A percentile compares a stretch with the other conserved stretches of the same genome.
Evolutionary conservation across 176 grass and related monocot genomes (phyloP).

Genomic region (Rhynchospora tenuis): DNA sequence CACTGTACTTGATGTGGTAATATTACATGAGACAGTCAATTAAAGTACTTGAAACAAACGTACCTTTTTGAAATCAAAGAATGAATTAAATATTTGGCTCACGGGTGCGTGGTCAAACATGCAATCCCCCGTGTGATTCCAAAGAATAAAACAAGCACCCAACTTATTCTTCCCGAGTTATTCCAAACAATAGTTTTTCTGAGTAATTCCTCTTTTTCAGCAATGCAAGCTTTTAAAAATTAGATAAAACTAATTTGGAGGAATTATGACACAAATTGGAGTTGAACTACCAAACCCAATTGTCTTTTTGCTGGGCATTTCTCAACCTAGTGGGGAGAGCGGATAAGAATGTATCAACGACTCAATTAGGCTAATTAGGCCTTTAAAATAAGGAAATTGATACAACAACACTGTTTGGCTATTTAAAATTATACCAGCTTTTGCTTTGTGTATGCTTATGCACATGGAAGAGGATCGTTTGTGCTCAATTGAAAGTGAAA

Average conservation of each 20-base stretch:
- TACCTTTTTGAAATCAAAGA: slow-evolving; percentile 6
- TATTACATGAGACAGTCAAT: not conserved
- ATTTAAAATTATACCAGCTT: not conserved
- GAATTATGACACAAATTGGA: slow-evolving; percentile 18
- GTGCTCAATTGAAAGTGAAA: not conserved
- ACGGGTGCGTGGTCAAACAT: slow-evolving; percentile 21
- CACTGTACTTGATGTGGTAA: not conserved
- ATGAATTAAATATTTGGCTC: slow-evolving; percentile 3
- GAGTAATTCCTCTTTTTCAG: slow-evolving; percentile 24
- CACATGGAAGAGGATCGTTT: not conserved
- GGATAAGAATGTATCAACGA: slow-evolving; percentile 31
- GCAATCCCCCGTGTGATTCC: slow-evolving; percentile 25
- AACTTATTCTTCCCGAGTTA: slow-evolving; percentile 7
- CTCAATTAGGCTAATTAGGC: slow-evolving; percentile 1
- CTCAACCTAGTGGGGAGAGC: slow-evolving; percentile 16
- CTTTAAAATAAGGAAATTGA: slow-evolving; percentile 1
- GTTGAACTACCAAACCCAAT: slow-evolving; percentile 22
- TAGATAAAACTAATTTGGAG: not conserved
- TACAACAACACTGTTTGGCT: not conserved
- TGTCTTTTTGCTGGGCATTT: slow-evolving; percentile 21
- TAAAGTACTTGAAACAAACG: not conserved
- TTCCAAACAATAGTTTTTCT: slow-evolving; percentile 12
- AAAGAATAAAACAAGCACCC: slow-evolving; percentile 27
- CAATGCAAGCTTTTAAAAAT: not conserved
- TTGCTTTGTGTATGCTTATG: not conserved